Evolutionary conservation across 2,329 filamentous ascomycete genomes (phyloP).

Genomic region (Lachnellula cervina): DNA sequence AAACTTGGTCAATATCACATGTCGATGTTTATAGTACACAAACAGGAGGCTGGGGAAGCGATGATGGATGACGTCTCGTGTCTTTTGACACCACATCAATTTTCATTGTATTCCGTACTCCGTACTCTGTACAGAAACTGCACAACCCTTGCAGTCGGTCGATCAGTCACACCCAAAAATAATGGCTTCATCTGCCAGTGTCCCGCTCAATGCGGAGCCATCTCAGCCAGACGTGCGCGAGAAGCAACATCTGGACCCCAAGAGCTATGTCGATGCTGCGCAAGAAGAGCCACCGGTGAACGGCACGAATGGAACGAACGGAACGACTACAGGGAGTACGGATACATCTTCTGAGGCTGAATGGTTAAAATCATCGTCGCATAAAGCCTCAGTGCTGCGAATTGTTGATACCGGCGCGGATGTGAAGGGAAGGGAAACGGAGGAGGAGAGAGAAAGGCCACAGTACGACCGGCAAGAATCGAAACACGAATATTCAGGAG

Average conservation of each 20-base stretch:
- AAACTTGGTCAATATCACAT: too few species aligned
- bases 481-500: conserved; percentile 25
- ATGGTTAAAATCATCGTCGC: not conserved
- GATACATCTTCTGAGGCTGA: not conserved
- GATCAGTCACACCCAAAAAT: not conserved
- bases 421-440: conserved; percentile 3
- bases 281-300: conserved; percentile 19
- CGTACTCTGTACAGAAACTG: not conserved
- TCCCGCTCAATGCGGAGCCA: conserved; percentile 28
- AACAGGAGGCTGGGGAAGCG: too few species aligned
- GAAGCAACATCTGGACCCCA: conserved; percentile 32
- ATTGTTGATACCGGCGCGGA: conserved; percentile 21
- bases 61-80: too few species aligned
- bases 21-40: too few species aligned
- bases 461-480: conserved; percentile 22
- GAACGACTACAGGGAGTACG: not conserved
- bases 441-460: conserved; percentile 12
- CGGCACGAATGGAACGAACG: conserved; percentile 5
- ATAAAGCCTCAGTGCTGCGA: conserved; percentile 24
- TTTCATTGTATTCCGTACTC: too few species aligned
- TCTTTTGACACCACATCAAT: too few species aligned
- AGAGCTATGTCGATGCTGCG: conserved; percentile 36
- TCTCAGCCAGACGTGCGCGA: conserved; percentile 30
- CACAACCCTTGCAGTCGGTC: not conserved
- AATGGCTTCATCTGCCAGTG: conserved; percentile 15